These are phyloP conservation scores for Chlorella ohadii DNA, from an alignment of 139 green algal species.

Conservation along the genomic window DNA sequence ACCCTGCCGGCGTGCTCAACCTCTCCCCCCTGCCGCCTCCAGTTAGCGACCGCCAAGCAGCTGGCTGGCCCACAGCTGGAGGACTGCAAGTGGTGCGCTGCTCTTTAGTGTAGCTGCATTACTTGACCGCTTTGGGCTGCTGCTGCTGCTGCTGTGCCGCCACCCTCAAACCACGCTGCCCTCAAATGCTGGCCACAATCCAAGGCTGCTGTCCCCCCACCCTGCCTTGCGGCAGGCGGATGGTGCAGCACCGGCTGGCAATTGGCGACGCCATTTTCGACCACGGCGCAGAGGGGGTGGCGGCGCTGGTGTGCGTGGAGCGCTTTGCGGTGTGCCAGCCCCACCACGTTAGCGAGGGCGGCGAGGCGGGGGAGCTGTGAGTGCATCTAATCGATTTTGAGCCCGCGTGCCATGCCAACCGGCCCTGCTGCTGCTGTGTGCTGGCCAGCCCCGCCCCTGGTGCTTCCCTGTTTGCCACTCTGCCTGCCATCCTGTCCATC, in stretches of 20 bases:
- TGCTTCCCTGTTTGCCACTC: no score
- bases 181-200: no score
- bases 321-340: constrained; percentile 2
- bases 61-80: neutral
- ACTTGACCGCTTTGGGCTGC: neutral
- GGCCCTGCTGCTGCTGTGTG: no score
- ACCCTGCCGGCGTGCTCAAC: no score
- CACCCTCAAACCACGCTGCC: no score
- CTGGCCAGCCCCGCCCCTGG: no score
- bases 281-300: neutral
- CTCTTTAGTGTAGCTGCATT: no score
- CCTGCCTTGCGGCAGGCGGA: neutral
- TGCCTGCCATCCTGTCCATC: no score
- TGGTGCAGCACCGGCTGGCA: neutral
- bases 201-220: no score
- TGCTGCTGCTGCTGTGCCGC: neutral
- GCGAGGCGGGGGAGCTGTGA: constrained; percentile 11
- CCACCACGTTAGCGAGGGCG: constrained; percentile 7
- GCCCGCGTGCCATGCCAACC: no score
- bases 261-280: constrained; percentile 18
- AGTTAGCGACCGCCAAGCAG: neutral
- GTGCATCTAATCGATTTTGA: neutral
- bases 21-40: neutral
- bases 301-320: neutral
- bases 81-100: constrained; percentile 20